These are phyloP conservation scores for Trametes sanguinea DNA, from an alignment of 768 basidiomycete genomes.

Conservation along the genomic window DNA sequence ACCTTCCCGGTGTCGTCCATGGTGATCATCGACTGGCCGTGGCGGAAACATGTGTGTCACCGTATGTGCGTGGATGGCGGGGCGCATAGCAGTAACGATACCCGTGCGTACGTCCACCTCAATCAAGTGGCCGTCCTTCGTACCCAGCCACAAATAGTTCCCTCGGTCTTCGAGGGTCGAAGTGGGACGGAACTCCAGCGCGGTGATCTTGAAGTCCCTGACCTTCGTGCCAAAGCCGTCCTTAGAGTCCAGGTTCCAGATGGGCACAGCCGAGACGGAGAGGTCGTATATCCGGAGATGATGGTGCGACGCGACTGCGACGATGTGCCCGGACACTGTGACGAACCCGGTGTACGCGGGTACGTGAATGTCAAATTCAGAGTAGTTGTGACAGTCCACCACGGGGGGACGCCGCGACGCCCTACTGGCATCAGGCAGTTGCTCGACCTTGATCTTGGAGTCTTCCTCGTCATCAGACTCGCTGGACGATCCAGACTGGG, in stretches of 20 bases:
- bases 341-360: constrained; percentile 55
- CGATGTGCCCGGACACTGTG: constrained; percentile 55
- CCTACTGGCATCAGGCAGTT: constrained; percentile 67
- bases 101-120: constrained; percentile 78
- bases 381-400: constrained; percentile 35
- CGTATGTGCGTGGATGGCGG: constrained; percentile 62
- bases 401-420: constrained; percentile 59
- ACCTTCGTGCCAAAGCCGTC: constrained; percentile 50
- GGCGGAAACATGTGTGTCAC: constrained; percentile 78
- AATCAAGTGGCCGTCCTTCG: constrained; percentile 84
- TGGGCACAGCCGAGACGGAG: constrained; percentile 45
- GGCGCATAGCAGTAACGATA: constrained; percentile 55
- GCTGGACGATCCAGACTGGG: constrained; percentile 40
- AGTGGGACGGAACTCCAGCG: constrained; percentile 74
- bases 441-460: constrained; percentile 46
- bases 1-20: constrained; percentile 87
- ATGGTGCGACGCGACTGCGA: constrained; percentile 59
- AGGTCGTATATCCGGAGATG: constrained; percentile 68
- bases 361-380: constrained; percentile 54
- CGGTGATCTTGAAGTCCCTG: constrained; percentile 72
- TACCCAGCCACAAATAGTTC: constrained; percentile 79
- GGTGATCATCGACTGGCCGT: constrained; percentile 70
- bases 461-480: constrained; percentile 63
- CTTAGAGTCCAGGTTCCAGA: constrained; percentile 59
- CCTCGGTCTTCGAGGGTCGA: constrained; percentile 51